Evolutionary conservation across 179 eudicot genomes (phyloP), one percentile per base, ranked within the genome.

Genomic region (Nepenthes alata): DNA sequence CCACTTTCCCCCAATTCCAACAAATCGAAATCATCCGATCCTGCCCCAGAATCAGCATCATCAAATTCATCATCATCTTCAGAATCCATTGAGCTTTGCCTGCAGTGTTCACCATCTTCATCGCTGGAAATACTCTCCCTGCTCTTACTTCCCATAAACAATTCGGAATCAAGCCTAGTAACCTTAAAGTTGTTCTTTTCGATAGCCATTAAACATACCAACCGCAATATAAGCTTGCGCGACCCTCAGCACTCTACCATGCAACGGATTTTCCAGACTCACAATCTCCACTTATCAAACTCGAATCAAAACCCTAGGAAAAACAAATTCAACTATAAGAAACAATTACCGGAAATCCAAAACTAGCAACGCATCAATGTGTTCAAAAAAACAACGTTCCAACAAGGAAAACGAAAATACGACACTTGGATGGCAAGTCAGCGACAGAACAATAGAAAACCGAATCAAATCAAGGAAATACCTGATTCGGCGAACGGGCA

Each of bases 11-110:
- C 99, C 59, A 94, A 72, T 45, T 94, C 97, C 75, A 87, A 73
- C 76, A 87, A 78, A 75, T 94, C 99, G 59, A 82, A 90, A 71
- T 94, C 97, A 69, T 90, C 99, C 0, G 99, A 94, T 45, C 97
- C 99, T 0, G 90, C 91, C 63, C 97, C 99, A 0, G 99, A 94
- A 77, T 94, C 99, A 72, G 89, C 87, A 57, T 90, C 97, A 79
- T 87, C 93, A 41, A 74, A 80, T 38, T 85, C 90, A 63, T 84
- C 96, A 34, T 85, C 96, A 35, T 83, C 95, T 55, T 82, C 95
- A 1, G 90, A 86, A 57, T 79, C 90, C 12, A 73, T 72, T 2
- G 66, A 62, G 44, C 70, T 72, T 44, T 67, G 72, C 72, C 68
- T 72, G 14, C 35, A 67, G 55, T 75, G 74, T 74, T 85, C 87